A percentile compares a stretch with the other conserved stretches of the same genome.
These are phyloP conservation scores for Xylaria flabelliformis DNA, from an alignment of 495 filamentous ascomycete genomes.

Conservation along the genomic window DNA sequence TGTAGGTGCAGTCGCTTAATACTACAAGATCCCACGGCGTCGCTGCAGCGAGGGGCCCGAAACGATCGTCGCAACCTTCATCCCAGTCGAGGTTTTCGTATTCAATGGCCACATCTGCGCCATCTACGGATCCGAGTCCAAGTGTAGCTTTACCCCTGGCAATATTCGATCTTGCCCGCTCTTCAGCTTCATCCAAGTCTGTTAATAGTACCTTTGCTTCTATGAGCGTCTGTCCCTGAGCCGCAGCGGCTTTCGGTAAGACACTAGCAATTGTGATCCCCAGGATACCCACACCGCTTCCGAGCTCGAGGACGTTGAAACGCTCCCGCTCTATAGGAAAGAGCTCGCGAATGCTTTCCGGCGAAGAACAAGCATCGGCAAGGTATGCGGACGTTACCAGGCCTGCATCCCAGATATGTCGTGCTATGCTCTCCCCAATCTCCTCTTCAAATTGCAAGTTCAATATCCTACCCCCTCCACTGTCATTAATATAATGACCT, in stretches of 20 bases:
- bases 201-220: conserved; percentile 69
- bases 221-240: conserved; percentile 24
- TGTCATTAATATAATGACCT: conserved; percentile 31
- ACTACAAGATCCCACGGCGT: conserved; percentile 72
- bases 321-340: conserved; percentile 27
- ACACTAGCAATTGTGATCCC: conserved; percentile 75
- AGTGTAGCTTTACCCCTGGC: conserved; percentile 30
- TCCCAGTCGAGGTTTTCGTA: conserved; percentile 81
- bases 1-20: conserved; percentile 95
- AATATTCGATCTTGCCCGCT: conserved; percentile 53
- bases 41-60: conserved; percentile 45
- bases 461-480: conserved; percentile 9
- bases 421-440: conserved; percentile 91
- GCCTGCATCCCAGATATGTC: conserved; percentile 85
- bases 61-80: conserved; percentile 44
- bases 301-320: conserved; percentile 75
- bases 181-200: conserved; percentile 78
- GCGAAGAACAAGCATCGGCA: conserved; percentile 38
- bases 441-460: conserved; percentile 74
- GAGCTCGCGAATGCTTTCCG: conserved; percentile 19
- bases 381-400: conserved; percentile 47
- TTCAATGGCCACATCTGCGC: conserved; percentile 44
- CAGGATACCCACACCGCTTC: conserved; percentile 83
- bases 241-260: conserved; percentile 42
- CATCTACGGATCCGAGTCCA: conserved; percentile 14